Percentiles rank a stretch among this genome's conserved stretches.
These are phyloP conservation scores for Epichloe amarillans DNA, from an alignment of 2,329 filamentous ascomycete genomes.

Conservation along the genomic window DNA sequence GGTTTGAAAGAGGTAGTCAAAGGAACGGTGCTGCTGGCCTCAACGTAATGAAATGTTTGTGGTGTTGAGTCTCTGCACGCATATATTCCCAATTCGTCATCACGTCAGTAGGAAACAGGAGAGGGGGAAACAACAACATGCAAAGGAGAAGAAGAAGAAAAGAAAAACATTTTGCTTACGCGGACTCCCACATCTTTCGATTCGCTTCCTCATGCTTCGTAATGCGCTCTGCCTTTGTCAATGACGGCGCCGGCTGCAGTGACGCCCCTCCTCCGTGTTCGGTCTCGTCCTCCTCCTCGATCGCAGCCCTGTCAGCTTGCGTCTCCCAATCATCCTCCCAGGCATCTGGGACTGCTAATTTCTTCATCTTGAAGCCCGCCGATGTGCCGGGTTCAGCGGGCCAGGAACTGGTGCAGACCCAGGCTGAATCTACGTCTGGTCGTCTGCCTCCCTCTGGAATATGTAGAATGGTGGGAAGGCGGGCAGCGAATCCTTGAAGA, in stretches of 20 bases:
- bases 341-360: constrained; percentile 49
- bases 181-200: constrained; percentile 76
- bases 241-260: constrained; percentile 15
- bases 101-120: constrained; percentile 2
- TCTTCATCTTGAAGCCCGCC: constrained; percentile 28
- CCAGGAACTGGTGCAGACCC: no score
- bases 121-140: not conserved
- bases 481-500: no score
- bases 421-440: no score
- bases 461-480: not conserved
- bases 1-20: constrained; percentile 60
- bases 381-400: no score
- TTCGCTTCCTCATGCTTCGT: constrained; percentile 75
- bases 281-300: constrained; percentile 22
- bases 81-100: not conserved
- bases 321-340: constrained; percentile 89
- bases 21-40: constrained; percentile 49
- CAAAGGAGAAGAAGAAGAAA: not conserved
- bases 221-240: constrained; percentile 64
- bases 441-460: not conserved
- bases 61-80: constrained; percentile 49
- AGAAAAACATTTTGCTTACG: constrained; percentile 37
- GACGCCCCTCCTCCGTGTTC: constrained; percentile 10
- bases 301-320: constrained; percentile 48
- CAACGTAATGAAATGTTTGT: constrained; percentile 62